These are phyloP conservation scores for Houttuynia cordata DNA, from an alignment of 164 flowering plant species.

Conservation along the genomic window DNA sequence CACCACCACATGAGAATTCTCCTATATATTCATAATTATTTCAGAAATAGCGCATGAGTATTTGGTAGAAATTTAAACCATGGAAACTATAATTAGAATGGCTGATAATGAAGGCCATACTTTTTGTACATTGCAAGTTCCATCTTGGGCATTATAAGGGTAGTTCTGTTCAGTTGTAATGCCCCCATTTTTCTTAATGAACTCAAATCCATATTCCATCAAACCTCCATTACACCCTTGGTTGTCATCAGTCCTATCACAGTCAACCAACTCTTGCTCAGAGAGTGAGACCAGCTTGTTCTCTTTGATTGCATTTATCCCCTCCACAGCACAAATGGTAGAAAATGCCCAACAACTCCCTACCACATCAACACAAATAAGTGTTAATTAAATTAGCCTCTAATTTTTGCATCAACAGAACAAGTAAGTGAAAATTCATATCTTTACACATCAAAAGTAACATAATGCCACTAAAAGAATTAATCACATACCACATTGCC, in stretches of 20 bases:
- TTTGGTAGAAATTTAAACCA: not conserved
- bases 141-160: conserved; percentile 58
- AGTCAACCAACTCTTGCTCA: conserved; percentile 79
- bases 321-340: conserved; percentile 73
- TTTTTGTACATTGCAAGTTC: conserved; percentile 41
- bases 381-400: not conserved
- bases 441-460: too few relatives aligned
- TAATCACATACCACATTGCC: conserved; percentile 55
- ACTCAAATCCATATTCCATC: conserved; percentile 73
- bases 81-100: not conserved
- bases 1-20: conserved; percentile 33
- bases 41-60: not conserved
- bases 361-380: conserved; percentile 10
- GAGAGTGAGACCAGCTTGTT: conserved; percentile 57
- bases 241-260: conserved; percentile 51
- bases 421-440: not conserved
- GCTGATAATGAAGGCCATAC: conserved; percentile 8
- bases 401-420: not conserved
- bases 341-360: conserved; percentile 98
- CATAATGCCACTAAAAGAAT: too few relatives aligned
- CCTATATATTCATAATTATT: conserved; percentile 20
- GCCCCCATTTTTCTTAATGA: conserved; percentile 56
- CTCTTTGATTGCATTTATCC: conserved; percentile 71
- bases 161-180: conserved; percentile 51
- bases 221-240: conserved; percentile 81